A percentile compares a stretch with the other conserved stretches of the same genome.
These are phyloP conservation scores for Penicillium sp. DNA, from an alignment of 2,329 filamentous ascomycete genomes.

Conservation along the genomic window DNA sequence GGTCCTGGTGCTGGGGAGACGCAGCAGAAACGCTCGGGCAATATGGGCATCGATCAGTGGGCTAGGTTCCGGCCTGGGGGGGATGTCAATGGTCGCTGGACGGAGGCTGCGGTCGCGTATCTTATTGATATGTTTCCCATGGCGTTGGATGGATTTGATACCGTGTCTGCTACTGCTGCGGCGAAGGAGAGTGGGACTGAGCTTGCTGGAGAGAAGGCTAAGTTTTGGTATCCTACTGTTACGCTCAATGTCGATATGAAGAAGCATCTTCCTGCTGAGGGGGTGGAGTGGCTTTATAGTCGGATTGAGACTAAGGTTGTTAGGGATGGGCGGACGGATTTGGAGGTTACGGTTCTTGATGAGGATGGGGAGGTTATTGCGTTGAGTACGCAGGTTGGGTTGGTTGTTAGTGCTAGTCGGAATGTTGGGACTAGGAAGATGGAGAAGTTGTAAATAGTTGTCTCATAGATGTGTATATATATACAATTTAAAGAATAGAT, in stretches of 20 bases:
- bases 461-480: neutral
- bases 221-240: slow-evolving; percentile 74
- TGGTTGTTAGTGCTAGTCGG: slow-evolving; percentile 62
- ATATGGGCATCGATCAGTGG: slow-evolving; percentile 61
- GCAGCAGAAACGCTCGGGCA: slow-evolving; percentile 15
- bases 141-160: slow-evolving; percentile 55
- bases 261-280: slow-evolving; percentile 64
- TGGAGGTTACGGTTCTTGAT: slow-evolving; percentile 69
- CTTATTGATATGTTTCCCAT: slow-evolving; percentile 68
- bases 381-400: slow-evolving; percentile 64
- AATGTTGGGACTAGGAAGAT: slow-evolving; percentile 54
- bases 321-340: slow-evolving; percentile 69
- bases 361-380: slow-evolving; percentile 63
- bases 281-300: slow-evolving; percentile 70
- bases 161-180: slow-evolving; percentile 28
- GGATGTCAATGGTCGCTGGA: slow-evolving; percentile 53
- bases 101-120: slow-evolving; percentile 62
- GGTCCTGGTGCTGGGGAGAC: slow-evolving; percentile 31
- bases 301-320: slow-evolving; percentile 65
- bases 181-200: slow-evolving; percentile 27
- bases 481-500: neutral
- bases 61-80: slow-evolving; percentile 58
- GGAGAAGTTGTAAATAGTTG: slow-evolving; percentile 23
- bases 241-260: slow-evolving; percentile 75
- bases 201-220: slow-evolving; percentile 31